Conservation (phyloP, 2,329 filamentous ascomycete species). For the Apiospora hydei region DNA sequence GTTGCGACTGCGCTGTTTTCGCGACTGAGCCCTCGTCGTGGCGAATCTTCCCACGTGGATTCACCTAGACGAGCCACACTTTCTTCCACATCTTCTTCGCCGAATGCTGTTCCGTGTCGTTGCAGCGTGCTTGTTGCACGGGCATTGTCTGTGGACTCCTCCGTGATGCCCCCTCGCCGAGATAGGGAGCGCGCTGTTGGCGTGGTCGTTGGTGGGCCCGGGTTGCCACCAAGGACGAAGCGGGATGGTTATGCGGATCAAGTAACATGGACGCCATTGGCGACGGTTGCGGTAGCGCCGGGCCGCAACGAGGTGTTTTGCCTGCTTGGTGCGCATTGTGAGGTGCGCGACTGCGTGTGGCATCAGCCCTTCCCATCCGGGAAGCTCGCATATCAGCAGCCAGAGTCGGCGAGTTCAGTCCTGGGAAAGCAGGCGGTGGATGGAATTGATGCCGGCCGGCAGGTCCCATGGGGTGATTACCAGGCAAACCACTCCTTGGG, state of each 20-base stretch:
- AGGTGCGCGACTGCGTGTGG: slow-evolving; percentile 48
- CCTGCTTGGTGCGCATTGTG: slow-evolving; percentile 43
- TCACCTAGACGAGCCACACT: slow-evolving; percentile 60
- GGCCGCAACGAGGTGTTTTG: slow-evolving; percentile 53
- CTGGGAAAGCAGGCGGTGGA: slow-evolving; percentile 78
- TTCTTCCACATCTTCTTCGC: slow-evolving; percentile 66
- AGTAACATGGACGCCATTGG: slow-evolving; percentile 77
- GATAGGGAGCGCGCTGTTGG: slow-evolving; percentile 53
- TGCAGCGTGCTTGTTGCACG: slow-evolving; percentile 46
- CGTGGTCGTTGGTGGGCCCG: slow-evolving; percentile 57
- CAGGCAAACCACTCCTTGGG: slow-evolving; percentile 70
- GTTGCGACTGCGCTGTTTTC: slow-evolving; percentile 57
- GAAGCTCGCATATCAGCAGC: slow-evolving; percentile 64
- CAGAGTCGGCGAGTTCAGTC: slow-evolving; percentile 68
- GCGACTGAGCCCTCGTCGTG: slow-evolving; percentile 56
- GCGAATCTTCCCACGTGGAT: slow-evolving; percentile 67
- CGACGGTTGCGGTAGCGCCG: slow-evolving; percentile 59
- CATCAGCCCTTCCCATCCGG: slow-evolving; percentile 54
- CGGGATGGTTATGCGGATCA: slow-evolving; percentile 78
- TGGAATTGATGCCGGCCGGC: slow-evolving; percentile 69
- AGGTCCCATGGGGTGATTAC: slow-evolving; percentile 59
- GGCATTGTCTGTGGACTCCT: slow-evolving; percentile 61
- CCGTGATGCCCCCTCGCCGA: slow-evolving; percentile 60
- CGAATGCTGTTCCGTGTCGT: slow-evolving; percentile 52
- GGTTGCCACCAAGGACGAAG: slow-evolving; percentile 52